phyloP scores from a whole-genome alignment of 2,329 filamentous ascomycete genomes.

The Pyrenophora teres region DNA sequence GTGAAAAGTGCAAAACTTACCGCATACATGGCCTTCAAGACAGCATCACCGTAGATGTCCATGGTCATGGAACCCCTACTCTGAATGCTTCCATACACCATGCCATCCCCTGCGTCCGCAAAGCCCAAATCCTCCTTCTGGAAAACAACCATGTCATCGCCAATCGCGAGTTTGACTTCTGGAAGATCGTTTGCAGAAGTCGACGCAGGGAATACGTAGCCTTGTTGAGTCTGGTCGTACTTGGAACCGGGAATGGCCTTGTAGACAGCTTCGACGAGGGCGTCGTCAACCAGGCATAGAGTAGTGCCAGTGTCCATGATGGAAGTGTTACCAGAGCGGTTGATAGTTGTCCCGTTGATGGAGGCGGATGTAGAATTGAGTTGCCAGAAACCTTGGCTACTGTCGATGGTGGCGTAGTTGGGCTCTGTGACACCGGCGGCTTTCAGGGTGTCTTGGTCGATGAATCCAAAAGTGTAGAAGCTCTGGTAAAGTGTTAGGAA shows the following conservation, averaged over 20 bases:
- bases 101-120: conserved; percentile 26
- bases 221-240: conserved; percentile 55
- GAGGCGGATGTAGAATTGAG: conserved; percentile 59
- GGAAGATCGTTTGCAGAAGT: conserved; percentile 20
- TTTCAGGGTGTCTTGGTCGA: conserved; percentile 51
- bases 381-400: conserved; percentile 65
- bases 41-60: conserved; percentile 30
- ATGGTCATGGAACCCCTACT: conserved; percentile 26
- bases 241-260: conserved; percentile 57
- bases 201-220: conserved; percentile 58
- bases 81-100: conserved; percentile 32
- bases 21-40: conserved; percentile 32
- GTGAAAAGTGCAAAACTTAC: conserved; percentile 9
- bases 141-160: conserved; percentile 20
- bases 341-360: conserved; percentile 49
- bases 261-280: conserved; percentile 64
- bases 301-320: conserved; percentile 72
- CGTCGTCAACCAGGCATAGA: conserved; percentile 62
- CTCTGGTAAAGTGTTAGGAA: not conserved
- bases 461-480: conserved; percentile 56
- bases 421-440: conserved; percentile 60
- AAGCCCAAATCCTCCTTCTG: conserved; percentile 36
- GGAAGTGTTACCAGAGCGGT: conserved; percentile 35
- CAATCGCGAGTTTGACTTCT: conserved; percentile 26
- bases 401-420: conserved; percentile 60